phyloP scores from a whole-genome alignment of 2,329 filamentous ascomycete genomes.

The Alternaria infectoria region DNA sequence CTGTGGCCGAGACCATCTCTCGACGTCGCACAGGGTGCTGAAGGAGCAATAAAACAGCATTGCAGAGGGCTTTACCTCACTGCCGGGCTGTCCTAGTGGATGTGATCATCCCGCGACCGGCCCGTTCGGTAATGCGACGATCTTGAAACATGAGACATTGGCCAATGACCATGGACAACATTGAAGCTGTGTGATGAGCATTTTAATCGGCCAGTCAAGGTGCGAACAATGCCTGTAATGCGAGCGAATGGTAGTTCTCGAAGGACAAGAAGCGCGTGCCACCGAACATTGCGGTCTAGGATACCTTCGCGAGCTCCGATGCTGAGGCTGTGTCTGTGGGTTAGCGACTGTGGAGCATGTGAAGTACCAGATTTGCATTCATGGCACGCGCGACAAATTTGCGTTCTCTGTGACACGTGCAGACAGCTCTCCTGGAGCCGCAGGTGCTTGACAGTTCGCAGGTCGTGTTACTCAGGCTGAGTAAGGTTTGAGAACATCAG shows the following conservation, averaged over 20 bases:
- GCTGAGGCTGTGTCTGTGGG: not conserved
- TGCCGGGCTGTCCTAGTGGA: conserved; percentile 6
- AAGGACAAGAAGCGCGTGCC: not conserved
- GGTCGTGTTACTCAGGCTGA: not conserved
- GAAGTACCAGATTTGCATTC: not conserved
- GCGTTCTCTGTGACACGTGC: not conserved
- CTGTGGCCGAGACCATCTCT: not conserved
- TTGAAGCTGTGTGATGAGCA: not conserved
- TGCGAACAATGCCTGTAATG: not conserved
- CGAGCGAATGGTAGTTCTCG: not conserved
- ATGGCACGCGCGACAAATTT: not conserved
- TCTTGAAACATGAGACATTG: conserved; percentile 11
- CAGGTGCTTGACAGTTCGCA: not conserved
- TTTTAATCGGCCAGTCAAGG: not conserved
- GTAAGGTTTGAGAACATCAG: not conserved
- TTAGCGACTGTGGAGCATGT: not conserved
- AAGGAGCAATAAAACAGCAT: not conserved
- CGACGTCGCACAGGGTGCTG: not conserved
- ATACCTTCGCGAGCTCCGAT: not conserved
- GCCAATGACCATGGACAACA: not conserved
- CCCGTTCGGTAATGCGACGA: conserved; percentile 12
- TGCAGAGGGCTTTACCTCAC: not conserved
- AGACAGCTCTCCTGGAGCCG: not conserved
- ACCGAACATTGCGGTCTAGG: not conserved
- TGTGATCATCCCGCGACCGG: conserved; percentile 7